Conservation (phyloP, 148 eudicot genomes). For the Arbutus unedo region DNA sequence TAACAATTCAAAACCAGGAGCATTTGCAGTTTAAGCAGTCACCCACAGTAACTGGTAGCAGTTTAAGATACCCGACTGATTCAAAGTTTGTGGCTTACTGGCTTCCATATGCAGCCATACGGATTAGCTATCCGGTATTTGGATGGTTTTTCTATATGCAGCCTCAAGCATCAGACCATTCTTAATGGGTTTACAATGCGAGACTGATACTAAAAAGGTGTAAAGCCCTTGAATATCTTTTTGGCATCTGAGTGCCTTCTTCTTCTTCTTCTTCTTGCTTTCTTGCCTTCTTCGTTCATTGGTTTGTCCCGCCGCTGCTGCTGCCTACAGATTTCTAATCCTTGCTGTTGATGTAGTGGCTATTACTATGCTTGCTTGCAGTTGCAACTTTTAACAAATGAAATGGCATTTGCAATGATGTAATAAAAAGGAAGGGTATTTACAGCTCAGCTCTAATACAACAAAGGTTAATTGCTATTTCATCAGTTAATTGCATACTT, state of each 20-base stretch:
- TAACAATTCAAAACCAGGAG: not conserved
- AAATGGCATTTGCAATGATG: not conserved
- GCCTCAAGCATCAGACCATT: not conserved
- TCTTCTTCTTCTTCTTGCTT: not conserved
- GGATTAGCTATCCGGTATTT: not conserved
- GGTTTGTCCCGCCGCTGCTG: not conserved
- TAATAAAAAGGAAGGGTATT: not conserved
- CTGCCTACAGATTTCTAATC: not conserved
- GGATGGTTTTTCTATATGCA: not conserved
- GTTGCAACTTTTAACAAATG: not conserved
- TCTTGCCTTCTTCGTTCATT: not conserved
- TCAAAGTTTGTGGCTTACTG: not conserved
- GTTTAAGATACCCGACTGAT: not conserved
- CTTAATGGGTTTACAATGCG: not conserved
- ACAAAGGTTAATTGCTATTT: not conserved
- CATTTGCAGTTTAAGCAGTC: not conserved
- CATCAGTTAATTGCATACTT: not conserved
- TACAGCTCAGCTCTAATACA: slow-evolving; percentile 3
- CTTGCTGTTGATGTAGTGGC: not conserved
- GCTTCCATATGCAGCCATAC: not conserved
- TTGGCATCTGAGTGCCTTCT: not conserved
- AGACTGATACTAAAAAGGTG: not conserved
- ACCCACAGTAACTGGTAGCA: not conserved
- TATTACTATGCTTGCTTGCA: not conserved
- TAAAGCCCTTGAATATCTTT: not conserved